A percentile compares a stretch with the other conserved stretches of the same genome.
Evolutionary conservation across 23 red algal genomes (phyloP).

Genomic region (Gracilaria domingensis): DNA sequence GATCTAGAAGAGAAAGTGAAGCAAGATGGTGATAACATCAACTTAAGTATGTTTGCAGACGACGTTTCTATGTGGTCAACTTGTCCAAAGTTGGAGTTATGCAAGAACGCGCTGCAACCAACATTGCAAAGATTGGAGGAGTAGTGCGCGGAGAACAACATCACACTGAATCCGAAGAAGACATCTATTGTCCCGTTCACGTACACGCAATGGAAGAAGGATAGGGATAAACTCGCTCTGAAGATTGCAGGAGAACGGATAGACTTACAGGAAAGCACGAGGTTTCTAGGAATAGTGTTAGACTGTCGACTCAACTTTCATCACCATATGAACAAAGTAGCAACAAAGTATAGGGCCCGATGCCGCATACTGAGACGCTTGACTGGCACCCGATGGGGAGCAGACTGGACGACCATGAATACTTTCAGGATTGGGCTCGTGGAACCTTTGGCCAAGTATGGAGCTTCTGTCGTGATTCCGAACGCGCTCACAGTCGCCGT

Average conservation of each 20-base stretch:
- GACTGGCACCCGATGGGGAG: background rate
- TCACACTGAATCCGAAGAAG: background rate
- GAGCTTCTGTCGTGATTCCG: background rate
- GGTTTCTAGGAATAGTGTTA: background rate
- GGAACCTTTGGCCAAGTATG: slow-evolving; percentile 7
- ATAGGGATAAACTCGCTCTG: background rate
- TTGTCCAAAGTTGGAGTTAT: background rate
- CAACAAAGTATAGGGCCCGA: background rate
- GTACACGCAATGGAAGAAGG: background rate
- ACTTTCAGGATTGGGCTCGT: background rate
- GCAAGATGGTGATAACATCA: background rate
- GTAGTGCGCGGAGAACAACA: slow-evolving; percentile 3
- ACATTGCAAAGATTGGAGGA: background rate
- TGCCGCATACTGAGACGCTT: background rate
- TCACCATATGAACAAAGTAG: slow-evolving; percentile 29
- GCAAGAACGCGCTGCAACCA: background rate
- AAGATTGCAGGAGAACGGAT: background rate
- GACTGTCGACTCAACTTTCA: slow-evolving; percentile 1
- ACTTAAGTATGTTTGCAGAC: background rate
- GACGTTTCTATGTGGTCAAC: background rate
- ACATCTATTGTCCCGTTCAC: slow-evolving; percentile 5
- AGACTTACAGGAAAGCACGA: background rate
- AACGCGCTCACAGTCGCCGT: background rate
- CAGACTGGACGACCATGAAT: background rate
- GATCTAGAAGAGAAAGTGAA: background rate